Evolutionary conservation across 148 eudicot genomes (phyloP).

Genomic region (Persicaria maculosa): DNA sequence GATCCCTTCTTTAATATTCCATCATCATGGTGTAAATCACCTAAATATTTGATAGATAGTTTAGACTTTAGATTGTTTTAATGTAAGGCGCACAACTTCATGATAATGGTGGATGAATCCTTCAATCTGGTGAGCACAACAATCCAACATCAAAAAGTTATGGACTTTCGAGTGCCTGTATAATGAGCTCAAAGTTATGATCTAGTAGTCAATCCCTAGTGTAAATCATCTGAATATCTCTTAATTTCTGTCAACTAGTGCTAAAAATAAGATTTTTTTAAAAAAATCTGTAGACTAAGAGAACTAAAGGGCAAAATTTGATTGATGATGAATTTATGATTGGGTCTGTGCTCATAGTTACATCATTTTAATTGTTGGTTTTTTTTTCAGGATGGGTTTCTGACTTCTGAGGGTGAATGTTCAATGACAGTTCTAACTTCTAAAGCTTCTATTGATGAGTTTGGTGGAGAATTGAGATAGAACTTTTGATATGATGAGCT

Average conservation of each 20-base stretch:
- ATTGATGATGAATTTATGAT: neutral
- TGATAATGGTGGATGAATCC: no score
- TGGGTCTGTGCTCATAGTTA: neutral
- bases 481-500: neutral
- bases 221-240: neutral
- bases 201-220: no score
- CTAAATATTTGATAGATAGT: neutral
- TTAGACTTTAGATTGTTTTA: constrained; percentile 10
- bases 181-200: no score
- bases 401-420: neutral
- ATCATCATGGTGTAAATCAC: neutral
- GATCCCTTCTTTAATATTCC: neutral
- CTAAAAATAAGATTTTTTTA: neutral
- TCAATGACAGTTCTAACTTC: neutral
- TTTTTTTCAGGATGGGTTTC: neutral
- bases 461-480: neutral
- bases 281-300: no score
- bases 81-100: neutral
- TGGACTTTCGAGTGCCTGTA: no score
- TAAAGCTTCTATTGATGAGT: neutral
- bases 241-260: neutral
- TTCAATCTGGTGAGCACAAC: no score
- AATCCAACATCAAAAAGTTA: no score
- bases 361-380: neutral
- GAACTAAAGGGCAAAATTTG: neutral